A percentile compares a stretch with the other conserved stretches of the same genome.
Conservation (phyloP, 2,329 filamentous ascomycete species). For the Colletotrichum sp. region DNA sequence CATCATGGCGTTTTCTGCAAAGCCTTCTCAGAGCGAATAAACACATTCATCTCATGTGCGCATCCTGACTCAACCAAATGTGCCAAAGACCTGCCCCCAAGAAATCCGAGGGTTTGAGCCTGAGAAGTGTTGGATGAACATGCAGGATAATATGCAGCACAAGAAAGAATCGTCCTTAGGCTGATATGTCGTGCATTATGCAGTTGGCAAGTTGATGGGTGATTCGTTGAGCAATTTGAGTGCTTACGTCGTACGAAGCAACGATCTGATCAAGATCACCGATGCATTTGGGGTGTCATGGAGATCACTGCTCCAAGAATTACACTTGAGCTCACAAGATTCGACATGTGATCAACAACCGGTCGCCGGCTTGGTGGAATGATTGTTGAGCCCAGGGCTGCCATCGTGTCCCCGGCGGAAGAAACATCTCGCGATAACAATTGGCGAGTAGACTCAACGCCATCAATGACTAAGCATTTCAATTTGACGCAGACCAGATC, state of each 20-base stretch:
- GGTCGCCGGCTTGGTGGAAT: accelerated
- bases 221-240: background rate
- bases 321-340: background rate
- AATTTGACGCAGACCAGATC: background rate
- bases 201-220: background rate
- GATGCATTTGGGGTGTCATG: background rate
- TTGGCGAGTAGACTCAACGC: background rate
- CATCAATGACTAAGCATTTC: background rate
- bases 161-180: background rate
- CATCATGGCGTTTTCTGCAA: background rate
- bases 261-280: background rate
- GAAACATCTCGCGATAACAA: background rate
- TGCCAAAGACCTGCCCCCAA: background rate
- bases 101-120: background rate
- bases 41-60: background rate
- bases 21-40: background rate
- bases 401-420: accelerated
- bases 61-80: background rate
- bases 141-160: accelerated
- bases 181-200: background rate
- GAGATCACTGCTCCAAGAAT: background rate
- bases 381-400: background rate
- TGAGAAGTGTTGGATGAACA: background rate
- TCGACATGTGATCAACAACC: accelerated
- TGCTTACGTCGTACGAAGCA: background rate